phyloP scores from a whole-genome alignment of 2,329 filamentous ascomycete species.

The Penicillium capsulatum region DNA sequence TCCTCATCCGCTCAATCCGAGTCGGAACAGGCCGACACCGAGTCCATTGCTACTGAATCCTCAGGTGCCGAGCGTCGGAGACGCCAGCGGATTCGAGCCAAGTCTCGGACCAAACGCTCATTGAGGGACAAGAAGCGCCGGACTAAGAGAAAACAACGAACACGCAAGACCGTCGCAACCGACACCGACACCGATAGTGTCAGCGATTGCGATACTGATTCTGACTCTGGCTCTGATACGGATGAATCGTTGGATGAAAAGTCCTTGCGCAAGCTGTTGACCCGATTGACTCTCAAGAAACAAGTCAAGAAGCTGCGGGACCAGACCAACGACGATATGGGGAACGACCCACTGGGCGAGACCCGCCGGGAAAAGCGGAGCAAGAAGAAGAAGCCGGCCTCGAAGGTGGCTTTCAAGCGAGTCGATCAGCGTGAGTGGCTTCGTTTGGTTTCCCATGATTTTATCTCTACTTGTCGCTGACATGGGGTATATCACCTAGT shows the following conservation, averaged over 20 bases:
- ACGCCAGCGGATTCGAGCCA: conserved; percentile 36
- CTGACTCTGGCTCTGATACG: conserved; percentile 25
- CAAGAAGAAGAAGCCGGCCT: conserved; percentile 47
- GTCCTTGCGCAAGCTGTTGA: conserved; percentile 28
- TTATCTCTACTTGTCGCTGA: background rate
- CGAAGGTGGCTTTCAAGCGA: conserved; percentile 63
- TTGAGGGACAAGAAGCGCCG: conserved; percentile 24
- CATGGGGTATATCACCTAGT: conserved; percentile 23
- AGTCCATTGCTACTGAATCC: conserved; percentile 21
- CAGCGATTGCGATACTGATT: conserved; percentile 25
- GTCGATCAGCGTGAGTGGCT: conserved; percentile 54
- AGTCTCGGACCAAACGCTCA: conserved; percentile 33
- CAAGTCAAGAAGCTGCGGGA: conserved; percentile 28
- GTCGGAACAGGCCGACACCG: conserved; percentile 16
- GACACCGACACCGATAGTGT: conserved; percentile 13
- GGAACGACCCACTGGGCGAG: conserved; percentile 22
- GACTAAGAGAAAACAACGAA: conserved; percentile 39
- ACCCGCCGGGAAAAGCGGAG: conserved; percentile 19
- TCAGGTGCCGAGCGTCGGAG: conserved; percentile 25
- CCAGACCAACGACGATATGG: conserved; percentile 29
- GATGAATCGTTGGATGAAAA: conserved; percentile 33
- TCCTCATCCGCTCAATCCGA: conserved; percentile 20
- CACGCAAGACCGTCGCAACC: conserved; percentile 28
- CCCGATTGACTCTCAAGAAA: conserved; percentile 36
- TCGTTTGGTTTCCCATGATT: no score